A percentile compares a stretch with the other conserved stretches of the same genome.
Conservation (phyloP, 768 basidiomycete species). For the Nidularia sp. region DNA sequence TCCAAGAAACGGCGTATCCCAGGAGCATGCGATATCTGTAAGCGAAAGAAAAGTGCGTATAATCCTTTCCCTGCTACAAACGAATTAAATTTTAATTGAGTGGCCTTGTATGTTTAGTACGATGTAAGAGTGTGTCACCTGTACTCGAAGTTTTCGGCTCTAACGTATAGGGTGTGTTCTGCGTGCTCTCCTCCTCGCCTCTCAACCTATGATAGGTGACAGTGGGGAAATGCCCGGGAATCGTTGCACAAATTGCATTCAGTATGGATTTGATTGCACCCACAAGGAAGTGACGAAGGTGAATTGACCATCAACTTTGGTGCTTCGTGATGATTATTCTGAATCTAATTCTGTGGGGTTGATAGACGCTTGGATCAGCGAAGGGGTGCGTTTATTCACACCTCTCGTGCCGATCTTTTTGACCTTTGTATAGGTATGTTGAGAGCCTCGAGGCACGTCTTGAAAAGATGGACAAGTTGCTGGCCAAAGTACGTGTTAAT, state of each 20-base stretch:
- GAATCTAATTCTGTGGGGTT: neutral
- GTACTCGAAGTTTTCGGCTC: neutral
- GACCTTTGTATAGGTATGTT: slow-evolving; percentile 51
- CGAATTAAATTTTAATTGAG: too few species aligned
- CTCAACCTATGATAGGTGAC: slow-evolving; percentile 39
- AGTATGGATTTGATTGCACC: slow-evolving; percentile 57
- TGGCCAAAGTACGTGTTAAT: slow-evolving; percentile 39
- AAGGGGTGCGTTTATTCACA: slow-evolving; percentile 41
- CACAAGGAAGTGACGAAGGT: slow-evolving; percentile 71
- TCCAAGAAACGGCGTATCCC: slow-evolving; percentile 58
- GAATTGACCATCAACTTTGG: slow-evolving; percentile 13
- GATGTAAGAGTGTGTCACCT: slow-evolving; percentile 20
- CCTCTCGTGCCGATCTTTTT: slow-evolving; percentile 1
- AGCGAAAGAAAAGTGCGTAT: slow-evolving; percentile 63
- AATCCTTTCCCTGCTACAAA: too few species aligned
- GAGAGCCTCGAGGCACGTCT: slow-evolving; percentile 59
- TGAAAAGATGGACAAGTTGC: slow-evolving; percentile 60
- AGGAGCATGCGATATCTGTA: slow-evolving; percentile 71
- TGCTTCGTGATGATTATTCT: neutral
- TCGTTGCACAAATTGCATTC: slow-evolving; percentile 60
- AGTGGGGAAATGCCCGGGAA: slow-evolving; percentile 64
- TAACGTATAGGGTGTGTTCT: slow-evolving; percentile 8
- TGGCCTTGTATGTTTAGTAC: slow-evolving; percentile 15
- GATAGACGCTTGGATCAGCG: slow-evolving; percentile 53
- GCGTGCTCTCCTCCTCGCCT: neutral